Percentiles rank a stretch among this genome's conserved stretches.
Conservation (phyloP, 805 yeast species). For the Kuraishia capsulata region DNA sequence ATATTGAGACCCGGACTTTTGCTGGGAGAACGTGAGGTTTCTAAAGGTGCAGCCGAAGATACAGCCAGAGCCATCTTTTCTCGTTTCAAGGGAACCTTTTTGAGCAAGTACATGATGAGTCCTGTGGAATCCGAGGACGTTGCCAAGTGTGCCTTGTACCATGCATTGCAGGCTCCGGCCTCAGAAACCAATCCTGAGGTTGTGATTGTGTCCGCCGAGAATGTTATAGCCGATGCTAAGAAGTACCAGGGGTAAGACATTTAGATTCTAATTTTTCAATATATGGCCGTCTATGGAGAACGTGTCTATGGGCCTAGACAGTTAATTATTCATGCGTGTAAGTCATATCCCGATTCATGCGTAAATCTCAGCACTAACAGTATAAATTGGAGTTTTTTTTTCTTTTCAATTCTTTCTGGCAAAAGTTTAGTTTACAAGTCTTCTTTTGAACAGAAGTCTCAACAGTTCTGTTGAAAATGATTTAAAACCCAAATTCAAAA, state of each 20-base stretch:
- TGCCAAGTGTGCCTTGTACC: conserved; percentile 35
- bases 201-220: conserved; percentile 10
- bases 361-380: neutral
- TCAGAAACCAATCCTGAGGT: conserved; percentile 17
- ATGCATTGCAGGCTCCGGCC: conserved; percentile 13
- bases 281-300: too few relatives aligned
- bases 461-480: neutral
- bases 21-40: conserved; percentile 48
- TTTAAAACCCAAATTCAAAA: too few relatives aligned
- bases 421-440: too few relatives aligned
- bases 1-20: conserved; percentile 73
- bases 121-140: conserved; percentile 63
- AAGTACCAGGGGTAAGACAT: too few relatives aligned
- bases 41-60: conserved; percentile 20
- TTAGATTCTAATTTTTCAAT: too few relatives aligned
- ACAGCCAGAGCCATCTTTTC: conserved; percentile 17
- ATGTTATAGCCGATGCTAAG: conserved; percentile 12
- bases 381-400: neutral
- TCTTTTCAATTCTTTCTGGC: too few relatives aligned
- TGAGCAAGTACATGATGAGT: conserved; percentile 20
- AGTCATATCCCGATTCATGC: neutral
- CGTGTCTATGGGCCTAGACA: too few relatives aligned
- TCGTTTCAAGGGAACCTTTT: conserved; percentile 21
- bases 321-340: too few relatives aligned
- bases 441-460: neutral